Percentiles rank a stretch among this genome's conserved stretches.
Evolutionary conservation across 2,329 filamentous ascomycete genomes (phyloP).

Genomic region (Botrytis fragariae): DNA sequence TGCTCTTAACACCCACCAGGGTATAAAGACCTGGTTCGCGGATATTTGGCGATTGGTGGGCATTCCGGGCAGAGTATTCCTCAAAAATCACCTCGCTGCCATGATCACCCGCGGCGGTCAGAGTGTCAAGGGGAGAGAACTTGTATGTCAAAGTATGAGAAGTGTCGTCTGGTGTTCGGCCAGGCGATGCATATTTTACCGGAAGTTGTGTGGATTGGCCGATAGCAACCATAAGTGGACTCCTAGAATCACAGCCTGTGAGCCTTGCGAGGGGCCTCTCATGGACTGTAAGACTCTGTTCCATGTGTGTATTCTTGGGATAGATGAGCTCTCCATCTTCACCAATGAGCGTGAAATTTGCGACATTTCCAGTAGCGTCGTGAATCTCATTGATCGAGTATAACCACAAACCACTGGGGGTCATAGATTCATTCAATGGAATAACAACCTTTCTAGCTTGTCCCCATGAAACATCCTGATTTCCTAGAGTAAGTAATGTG

Average conservation of each 20-base stretch:
- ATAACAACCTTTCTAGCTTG: slow-evolving; percentile 72
- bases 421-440: slow-evolving; percentile 86
- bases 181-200: slow-evolving; percentile 64
- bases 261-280: slow-evolving; percentile 77
- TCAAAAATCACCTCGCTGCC: slow-evolving; percentile 57
- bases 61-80: slow-evolving; percentile 59
- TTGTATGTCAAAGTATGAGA: slow-evolving; percentile 75
- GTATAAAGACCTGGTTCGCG: slow-evolving; percentile 83
- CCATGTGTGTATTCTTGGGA: slow-evolving; percentile 59
- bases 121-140: slow-evolving; percentile 71
- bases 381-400: slow-evolving; percentile 91
- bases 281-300: slow-evolving; percentile 79
- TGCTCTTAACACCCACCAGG: slow-evolving; percentile 73
- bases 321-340: slow-evolving; percentile 67
- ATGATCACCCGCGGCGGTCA: slow-evolving; percentile 69
- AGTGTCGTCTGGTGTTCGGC: slow-evolving; percentile 56
- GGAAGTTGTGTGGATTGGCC: slow-evolving; percentile 68
- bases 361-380: slow-evolving; percentile 84
- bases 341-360: slow-evolving; percentile 65
- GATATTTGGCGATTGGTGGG: slow-evolving; percentile 64
- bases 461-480: slow-evolving; percentile 78
- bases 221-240: slow-evolving; percentile 79
- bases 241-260: slow-evolving; percentile 72
- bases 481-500: slow-evolving; percentile 54
- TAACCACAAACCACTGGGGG: slow-evolving; percentile 74